A percentile compares a stretch with the other conserved stretches of the same genome.
Evolutionary conservation across 768 basidiomycete genomes (phyloP).

Genomic region (Suillus ampliporus): DNA sequence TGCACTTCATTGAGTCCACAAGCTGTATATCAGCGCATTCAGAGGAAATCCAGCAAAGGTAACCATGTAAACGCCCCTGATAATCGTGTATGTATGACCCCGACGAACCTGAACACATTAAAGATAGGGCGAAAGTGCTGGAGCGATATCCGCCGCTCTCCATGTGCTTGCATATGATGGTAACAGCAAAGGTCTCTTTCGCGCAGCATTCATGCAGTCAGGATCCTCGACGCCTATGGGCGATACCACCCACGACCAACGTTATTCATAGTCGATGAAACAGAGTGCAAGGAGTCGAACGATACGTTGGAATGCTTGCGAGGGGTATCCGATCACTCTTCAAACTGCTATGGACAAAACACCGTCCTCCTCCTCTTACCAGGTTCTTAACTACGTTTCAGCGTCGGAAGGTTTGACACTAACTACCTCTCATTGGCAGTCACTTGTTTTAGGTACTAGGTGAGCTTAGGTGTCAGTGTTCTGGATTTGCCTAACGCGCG

Average conservation of each 20-base stretch:
- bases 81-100: neutral
- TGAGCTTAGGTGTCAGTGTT: too few relatives aligned
- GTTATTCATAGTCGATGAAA: slow-evolving; percentile 29
- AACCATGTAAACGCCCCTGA: slow-evolving; percentile 23
- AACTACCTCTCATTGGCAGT: neutral
- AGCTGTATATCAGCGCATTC: slow-evolving; percentile 46
- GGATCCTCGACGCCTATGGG: slow-evolving; percentile 37
- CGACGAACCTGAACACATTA: neutral
- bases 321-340: slow-evolving; percentile 36
- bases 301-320: slow-evolving; percentile 39
- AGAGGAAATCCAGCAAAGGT: slow-evolving; percentile 46
- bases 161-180: slow-evolving; percentile 25
- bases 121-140: slow-evolving; percentile 27
- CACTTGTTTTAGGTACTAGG: neutral
- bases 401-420: neutral
- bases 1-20: slow-evolving; percentile 49
- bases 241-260: slow-evolving; percentile 22
- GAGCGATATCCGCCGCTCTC: slow-evolving; percentile 18
- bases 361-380: slow-evolving; percentile 46
- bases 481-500: too few relatives aligned
- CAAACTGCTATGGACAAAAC: slow-evolving; percentile 46
- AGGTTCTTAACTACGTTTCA: slow-evolving; percentile 30
- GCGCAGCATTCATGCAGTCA: slow-evolving; percentile 42
- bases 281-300: slow-evolving; percentile 26
- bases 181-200: slow-evolving; percentile 22